Percentiles rank a stretch among this genome's conserved stretches.
These are phyloP conservation scores for Rhizopogon rudus DNA, from an alignment of 768 basidiomycete genomes.

Conservation along the genomic window DNA sequence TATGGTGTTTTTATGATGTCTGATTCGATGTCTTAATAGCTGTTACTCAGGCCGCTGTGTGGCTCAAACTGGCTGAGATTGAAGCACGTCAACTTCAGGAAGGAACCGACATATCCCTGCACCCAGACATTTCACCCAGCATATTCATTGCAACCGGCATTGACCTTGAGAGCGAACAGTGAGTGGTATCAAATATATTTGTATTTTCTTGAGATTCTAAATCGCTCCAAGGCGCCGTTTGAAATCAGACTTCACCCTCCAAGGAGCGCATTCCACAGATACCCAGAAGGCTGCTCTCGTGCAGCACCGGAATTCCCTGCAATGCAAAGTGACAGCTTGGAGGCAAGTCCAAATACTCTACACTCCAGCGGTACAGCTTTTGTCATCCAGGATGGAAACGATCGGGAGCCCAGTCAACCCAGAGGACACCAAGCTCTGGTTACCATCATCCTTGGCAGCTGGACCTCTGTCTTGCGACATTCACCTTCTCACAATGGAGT, in stretches of 20 bases:
- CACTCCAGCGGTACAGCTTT: neutral
- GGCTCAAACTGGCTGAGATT: slow-evolving; percentile 17
- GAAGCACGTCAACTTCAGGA: slow-evolving; percentile 10
- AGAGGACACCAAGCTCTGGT: neutral
- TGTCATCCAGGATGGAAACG: neutral
- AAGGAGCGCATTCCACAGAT: slow-evolving; percentile 18
- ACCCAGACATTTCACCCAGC: slow-evolving; percentile 4
- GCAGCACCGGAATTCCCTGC: slow-evolving; percentile 16
- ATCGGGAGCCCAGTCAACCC: neutral
- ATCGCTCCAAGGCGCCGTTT: neutral
- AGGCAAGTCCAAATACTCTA: slow-evolving; percentile 11
- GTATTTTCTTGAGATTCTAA: neutral
- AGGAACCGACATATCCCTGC: neutral
- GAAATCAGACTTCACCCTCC: neutral
- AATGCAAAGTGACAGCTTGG: slow-evolving; percentile 25
- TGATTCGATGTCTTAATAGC: neutral
- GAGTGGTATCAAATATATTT: neutral
- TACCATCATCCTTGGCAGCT: neutral
- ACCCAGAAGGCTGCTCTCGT: slow-evolving; percentile 22
- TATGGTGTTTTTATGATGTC: neutral
- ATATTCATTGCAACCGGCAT: slow-evolving; percentile 9
- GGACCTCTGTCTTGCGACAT: neutral
- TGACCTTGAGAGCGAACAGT: slow-evolving; percentile 14
- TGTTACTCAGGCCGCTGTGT: slow-evolving; percentile 8
- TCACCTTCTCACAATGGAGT: neutral